Percentiles rank a stretch among this genome's conserved stretches.
Evolutionary conservation across 2,329 filamentous ascomycete species (phyloP).

Genomic region (Hirsutella thompsonii): DNA sequence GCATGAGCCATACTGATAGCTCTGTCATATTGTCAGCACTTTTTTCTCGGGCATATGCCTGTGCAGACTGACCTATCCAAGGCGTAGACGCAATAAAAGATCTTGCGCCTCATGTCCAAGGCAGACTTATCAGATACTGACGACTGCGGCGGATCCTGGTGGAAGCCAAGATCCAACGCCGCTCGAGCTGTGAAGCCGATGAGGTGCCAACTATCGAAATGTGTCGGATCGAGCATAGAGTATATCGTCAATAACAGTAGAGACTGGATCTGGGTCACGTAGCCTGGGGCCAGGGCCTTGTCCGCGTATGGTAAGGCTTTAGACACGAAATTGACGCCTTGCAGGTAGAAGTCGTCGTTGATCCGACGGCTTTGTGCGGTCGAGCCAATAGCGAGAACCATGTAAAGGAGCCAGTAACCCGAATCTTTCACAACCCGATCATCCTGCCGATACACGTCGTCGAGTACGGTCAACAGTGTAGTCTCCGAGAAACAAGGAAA

Average conservation of each 20-base stretch:
- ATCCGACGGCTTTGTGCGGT: conserved; percentile 58
- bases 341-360: conserved; percentile 48
- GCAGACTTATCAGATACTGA: conserved; percentile 53
- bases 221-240: conserved; percentile 75
- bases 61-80: conserved; percentile 58
- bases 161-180: conserved; percentile 78
- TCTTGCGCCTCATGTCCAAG: conserved; percentile 65
- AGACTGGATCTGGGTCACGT: conserved; percentile 75
- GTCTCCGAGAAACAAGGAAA: conserved; percentile 77
- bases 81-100: conserved; percentile 85
- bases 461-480: conserved; percentile 61
- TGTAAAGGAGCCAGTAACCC: conserved; percentile 77
- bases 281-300: conserved; percentile 72
- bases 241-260: conserved; percentile 79
- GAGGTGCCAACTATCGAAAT: conserved; percentile 90
- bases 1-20: conserved; percentile 82
- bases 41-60: neutral
- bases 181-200: conserved; percentile 83
- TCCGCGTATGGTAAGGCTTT: conserved; percentile 67
- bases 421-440: conserved; percentile 49
- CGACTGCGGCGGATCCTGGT: conserved; percentile 74
- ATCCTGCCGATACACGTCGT: conserved; percentile 66
- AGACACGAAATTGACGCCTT: conserved; percentile 42
- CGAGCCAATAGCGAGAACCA: conserved; percentile 78
- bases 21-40: conserved; percentile 26